A percentile compares a stretch with the other conserved stretches of the same genome.
These are phyloP conservation scores for Scleroderma citrinum DNA, from an alignment of 768 basidiomycete genomes.

Conservation along the genomic window DNA sequence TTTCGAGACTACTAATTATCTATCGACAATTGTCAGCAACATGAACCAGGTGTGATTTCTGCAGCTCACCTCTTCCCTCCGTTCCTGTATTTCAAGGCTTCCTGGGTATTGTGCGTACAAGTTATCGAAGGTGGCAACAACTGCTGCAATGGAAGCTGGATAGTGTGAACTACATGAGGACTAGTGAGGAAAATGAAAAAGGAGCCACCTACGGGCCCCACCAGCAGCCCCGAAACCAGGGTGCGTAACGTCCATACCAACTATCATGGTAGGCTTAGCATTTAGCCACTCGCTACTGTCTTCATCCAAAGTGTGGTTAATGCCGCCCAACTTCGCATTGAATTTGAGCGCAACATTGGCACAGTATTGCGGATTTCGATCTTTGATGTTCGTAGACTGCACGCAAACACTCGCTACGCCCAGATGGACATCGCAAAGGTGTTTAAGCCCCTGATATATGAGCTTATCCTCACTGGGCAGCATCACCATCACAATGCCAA, in stretches of 20 bases:
- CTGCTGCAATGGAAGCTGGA: conserved; percentile 38
- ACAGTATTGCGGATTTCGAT: conserved; percentile 38
- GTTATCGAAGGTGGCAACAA: conserved; percentile 40
- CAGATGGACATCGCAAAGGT: conserved; percentile 37
- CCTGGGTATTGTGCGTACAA: conserved; percentile 40
- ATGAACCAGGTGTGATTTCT: neutral
- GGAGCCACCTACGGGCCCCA: conserved; percentile 28
- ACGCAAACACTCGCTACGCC: conserved; percentile 58
- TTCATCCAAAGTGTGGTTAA: conserved; percentile 38
- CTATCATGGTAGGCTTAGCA: conserved; percentile 38
- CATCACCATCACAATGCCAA: conserved; percentile 33
- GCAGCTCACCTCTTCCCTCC: conserved; percentile 56
- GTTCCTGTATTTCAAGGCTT: conserved; percentile 37
- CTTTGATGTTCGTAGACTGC: conserved; percentile 57
- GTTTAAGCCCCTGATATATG: conserved; percentile 40
- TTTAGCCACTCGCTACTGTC: conserved; percentile 31
- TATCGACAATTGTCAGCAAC: conserved; percentile 3
- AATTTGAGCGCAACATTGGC: conserved; percentile 44
- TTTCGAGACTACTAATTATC: conserved; percentile 38
- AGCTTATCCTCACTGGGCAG: conserved; percentile 36
- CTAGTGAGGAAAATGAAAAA: neutral
- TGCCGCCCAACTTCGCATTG: conserved; percentile 45
- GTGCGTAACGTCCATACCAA: conserved; percentile 61
- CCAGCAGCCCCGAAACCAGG: conserved; percentile 57
- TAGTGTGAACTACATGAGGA: neutral